Conservation (phyloP, 1,284 basidiomycete genomes). For the Grifola frondosa region DNA sequence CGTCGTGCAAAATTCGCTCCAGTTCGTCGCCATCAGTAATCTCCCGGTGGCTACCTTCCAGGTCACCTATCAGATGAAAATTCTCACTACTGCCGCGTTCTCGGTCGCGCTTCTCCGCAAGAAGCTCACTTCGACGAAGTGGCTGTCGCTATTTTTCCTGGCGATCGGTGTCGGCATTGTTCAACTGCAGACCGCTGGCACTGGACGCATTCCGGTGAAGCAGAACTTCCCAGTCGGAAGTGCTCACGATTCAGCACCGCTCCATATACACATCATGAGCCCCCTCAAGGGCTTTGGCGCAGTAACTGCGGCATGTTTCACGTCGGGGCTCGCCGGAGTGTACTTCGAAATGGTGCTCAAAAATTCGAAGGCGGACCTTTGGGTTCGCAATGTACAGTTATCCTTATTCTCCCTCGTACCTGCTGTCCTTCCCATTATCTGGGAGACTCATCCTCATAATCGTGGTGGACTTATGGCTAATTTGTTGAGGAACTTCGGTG, state of each 20-base stretch:
- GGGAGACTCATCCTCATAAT: slow-evolving; percentile 36
- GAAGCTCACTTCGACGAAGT: slow-evolving; percentile 73
- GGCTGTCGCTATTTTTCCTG: slow-evolving; percentile 82
- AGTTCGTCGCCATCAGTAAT: slow-evolving; percentile 92
- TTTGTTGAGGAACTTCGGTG: slow-evolving; percentile 62
- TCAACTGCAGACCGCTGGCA: slow-evolving; percentile 72
- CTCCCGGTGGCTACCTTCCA: slow-evolving; percentile 94
- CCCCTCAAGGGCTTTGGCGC: slow-evolving; percentile 85
- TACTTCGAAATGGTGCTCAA: slow-evolving; percentile 99
- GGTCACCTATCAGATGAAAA: slow-evolving; percentile 97
- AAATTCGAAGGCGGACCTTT: slow-evolving; percentile 84
- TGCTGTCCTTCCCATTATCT: slow-evolving; percentile 81
- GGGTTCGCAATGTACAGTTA: slow-evolving; percentile 96
- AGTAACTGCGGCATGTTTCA: slow-evolving; percentile 90
- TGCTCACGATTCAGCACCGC: slow-evolving; percentile 36
- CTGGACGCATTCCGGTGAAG: slow-evolving; percentile 33
- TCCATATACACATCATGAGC: slow-evolving; percentile 58
- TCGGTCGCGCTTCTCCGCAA: slow-evolving; percentile 88
- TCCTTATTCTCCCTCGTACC: slow-evolving; percentile 93
- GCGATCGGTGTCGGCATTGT: slow-evolving; percentile 92
- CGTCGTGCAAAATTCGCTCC: slow-evolving; percentile 94
- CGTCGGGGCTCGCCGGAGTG: slow-evolving; percentile 95
- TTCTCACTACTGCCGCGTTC: slow-evolving; percentile 94
- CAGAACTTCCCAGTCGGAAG: slow-evolving; percentile 34
- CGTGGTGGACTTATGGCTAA: slow-evolving; percentile 18